Evolutionary conservation across 306 rosid species (phyloP).

Genomic region (Pterocarpus santalinus): DNA sequence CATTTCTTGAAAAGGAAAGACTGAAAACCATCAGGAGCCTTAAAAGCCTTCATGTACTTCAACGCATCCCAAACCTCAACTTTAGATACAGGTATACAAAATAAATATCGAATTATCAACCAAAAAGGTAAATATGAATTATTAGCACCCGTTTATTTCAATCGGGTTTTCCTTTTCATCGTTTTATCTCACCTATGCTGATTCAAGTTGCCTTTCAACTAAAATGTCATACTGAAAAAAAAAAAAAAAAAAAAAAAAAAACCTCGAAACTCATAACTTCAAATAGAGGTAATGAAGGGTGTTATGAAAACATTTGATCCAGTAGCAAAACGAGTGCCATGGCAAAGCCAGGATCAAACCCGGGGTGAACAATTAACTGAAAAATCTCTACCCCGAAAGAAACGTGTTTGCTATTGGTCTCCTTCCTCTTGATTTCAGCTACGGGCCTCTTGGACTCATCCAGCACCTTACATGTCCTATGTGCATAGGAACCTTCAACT

Average conservation of each 20-base stretch:
- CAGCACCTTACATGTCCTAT: constrained; percentile 76
- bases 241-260: too few species aligned
- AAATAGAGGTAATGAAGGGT: not conserved
- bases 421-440: constrained; percentile 83
- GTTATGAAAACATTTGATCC: constrained; percentile 79
- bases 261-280: not conserved
- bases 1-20: too few species aligned
- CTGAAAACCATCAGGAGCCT: too few species aligned
- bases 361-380: constrained; percentile 72
- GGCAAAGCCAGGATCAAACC: constrained; percentile 75
- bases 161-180: not conserved
- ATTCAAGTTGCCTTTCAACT: not conserved
- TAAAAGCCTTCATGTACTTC: too few species aligned
- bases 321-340: constrained; percentile 82
- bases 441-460: constrained; percentile 61
- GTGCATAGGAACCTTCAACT: constrained; percentile 74
- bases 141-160: not conserved
- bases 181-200: not conserved
- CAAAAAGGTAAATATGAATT: too few species aligned
- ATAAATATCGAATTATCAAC: too few species aligned
- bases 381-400: constrained; percentile 85
- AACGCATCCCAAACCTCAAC: too few species aligned
- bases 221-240: not conserved
- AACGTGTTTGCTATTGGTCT: constrained; percentile 57
- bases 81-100: too few species aligned